Percentiles rank a stretch among this genome's conserved stretches.
These are phyloP conservation scores for Diaporthe helianthi DNA, from an alignment of 2,329 filamentous ascomycete species.

Conservation along the genomic window DNA sequence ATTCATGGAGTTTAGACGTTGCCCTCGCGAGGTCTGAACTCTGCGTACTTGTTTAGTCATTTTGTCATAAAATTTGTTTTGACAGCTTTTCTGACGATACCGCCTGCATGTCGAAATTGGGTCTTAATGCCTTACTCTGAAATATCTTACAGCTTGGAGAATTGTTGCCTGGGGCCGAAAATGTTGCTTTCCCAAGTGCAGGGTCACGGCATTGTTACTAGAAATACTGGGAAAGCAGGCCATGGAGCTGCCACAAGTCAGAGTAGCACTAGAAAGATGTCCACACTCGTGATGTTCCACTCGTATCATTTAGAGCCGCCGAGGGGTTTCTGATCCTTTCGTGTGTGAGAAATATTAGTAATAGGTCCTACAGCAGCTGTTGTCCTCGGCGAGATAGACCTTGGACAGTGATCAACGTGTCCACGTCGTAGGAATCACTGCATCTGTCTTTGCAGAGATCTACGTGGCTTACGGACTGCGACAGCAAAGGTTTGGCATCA, in stretches of 20 bases:
- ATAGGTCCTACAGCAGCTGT: not conserved
- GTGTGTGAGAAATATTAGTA: not conserved
- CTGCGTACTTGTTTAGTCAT: no score
- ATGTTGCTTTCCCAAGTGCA: not conserved
- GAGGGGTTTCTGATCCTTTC: not conserved
- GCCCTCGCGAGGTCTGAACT: no score
- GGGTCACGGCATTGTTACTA: not conserved
- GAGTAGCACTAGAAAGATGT: not conserved
- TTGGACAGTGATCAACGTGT: not conserved
- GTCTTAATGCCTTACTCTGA: no score
- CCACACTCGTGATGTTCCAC: rapidly evolving
- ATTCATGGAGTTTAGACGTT: no score
- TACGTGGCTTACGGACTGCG: no score
- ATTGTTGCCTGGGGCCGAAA: not conserved
- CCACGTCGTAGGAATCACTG: no score
- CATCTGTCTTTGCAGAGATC: not conserved
- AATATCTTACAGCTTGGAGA: no score
- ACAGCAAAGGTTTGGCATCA: not conserved
- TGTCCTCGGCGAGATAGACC: not conserved
- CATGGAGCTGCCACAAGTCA: not conserved
- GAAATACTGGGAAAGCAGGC: not conserved
- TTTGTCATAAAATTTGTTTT: no score
- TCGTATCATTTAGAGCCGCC: not conserved
- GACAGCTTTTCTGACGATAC: no score
- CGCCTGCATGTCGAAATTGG: no score